phyloP scores from a whole-genome alignment of 2,329 filamentous ascomycete genomes.

The Epichloe baconii region DNA sequence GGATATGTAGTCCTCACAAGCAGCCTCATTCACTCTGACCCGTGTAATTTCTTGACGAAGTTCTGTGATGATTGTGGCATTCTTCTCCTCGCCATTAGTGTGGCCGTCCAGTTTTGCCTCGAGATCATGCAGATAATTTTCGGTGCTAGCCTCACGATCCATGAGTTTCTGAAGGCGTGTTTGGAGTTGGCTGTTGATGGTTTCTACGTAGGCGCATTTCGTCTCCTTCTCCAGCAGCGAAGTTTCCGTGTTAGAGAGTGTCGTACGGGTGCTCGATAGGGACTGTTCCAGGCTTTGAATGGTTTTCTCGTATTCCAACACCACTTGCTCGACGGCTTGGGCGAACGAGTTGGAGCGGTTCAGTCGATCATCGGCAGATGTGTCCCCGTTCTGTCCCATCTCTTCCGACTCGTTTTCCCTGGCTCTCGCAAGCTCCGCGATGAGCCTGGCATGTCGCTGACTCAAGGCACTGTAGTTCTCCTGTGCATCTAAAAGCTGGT shows the following conservation, averaged over 20 bases:
- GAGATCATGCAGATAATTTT: conserved; percentile 83
- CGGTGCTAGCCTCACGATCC: conserved; percentile 83
- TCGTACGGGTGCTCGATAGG: conserved; percentile 73
- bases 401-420: conserved; percentile 54
- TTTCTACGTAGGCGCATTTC: conserved; percentile 85
- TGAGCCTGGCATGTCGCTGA: conserved; percentile 87
- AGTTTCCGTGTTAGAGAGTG: conserved; percentile 74
- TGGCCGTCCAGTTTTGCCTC: conserved; percentile 85
- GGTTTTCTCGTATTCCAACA: conserved; percentile 96
- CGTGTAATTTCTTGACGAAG: conserved; percentile 84
- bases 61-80: conserved; percentile 70
- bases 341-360: conserved; percentile 95
- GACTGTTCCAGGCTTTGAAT: conserved; percentile 90
- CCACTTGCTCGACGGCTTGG: conserved; percentile 88
- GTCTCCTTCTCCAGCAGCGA: conserved; percentile 84
- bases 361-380: conserved; percentile 68
- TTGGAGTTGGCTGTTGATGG: conserved; percentile 81
- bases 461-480: conserved; percentile 90
- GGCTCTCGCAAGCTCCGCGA: conserved; percentile 82
- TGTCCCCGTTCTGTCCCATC: conserved; percentile 40
- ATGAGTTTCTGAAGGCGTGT: conserved; percentile 81
- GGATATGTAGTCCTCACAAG: conserved; percentile 92
- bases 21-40: conserved; percentile 77
- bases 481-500: conserved; percentile 81
- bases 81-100: conserved; percentile 85